Evolutionary conservation across 2,329 filamentous ascomycete genomes (phyloP).

Genomic region (Fusarium tricinctum): DNA sequence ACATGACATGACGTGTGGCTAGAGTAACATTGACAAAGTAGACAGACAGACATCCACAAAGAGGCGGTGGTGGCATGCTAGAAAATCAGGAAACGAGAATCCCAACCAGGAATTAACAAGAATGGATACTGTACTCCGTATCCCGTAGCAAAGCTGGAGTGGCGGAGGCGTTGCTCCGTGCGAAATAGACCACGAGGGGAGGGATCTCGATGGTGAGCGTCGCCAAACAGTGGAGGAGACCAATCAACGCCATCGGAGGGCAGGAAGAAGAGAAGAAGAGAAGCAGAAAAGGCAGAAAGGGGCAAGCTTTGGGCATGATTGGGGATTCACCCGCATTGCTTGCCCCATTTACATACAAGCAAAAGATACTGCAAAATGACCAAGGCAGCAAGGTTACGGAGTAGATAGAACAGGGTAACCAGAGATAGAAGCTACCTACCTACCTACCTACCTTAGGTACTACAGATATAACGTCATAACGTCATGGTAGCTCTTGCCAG

Average conservation of each 20-base stretch:
- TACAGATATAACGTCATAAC: too few relatives aligned
- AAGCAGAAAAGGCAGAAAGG: not conserved
- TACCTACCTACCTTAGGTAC: too few relatives aligned
- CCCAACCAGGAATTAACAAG: not conserved
- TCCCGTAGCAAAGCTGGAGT: not conserved
- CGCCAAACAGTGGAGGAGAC: conserved; percentile 4
- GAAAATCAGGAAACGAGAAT: conserved; percentile 24
- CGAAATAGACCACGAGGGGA: conserved; percentile 23
- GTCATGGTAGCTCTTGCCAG: too few relatives aligned
- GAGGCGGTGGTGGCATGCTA: conserved; percentile 10
- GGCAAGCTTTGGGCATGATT: conserved; percentile 11
- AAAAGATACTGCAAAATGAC: too few relatives aligned
- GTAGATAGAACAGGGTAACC: too few relatives aligned
- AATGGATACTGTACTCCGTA: not conserved
- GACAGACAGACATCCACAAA: conserved; percentile 13
- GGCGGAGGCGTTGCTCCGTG: conserved; percentile 39
- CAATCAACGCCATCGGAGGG: conserved; percentile 12
- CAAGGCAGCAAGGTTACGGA: too few relatives aligned
- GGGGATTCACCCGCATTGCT: conserved; percentile 7
- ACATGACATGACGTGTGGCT: conserved; percentile 13
- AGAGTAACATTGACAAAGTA: not conserved
- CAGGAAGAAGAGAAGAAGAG: not conserved
- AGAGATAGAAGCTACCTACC: too few relatives aligned
- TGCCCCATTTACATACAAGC: too few relatives aligned
- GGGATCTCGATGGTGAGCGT: conserved; percentile 40